Evolutionary conservation across 2,329 filamentous ascomycete species (phyloP), one percentile per base, ranked within the genome.

Genomic region (Penicillium sp.): DNA sequence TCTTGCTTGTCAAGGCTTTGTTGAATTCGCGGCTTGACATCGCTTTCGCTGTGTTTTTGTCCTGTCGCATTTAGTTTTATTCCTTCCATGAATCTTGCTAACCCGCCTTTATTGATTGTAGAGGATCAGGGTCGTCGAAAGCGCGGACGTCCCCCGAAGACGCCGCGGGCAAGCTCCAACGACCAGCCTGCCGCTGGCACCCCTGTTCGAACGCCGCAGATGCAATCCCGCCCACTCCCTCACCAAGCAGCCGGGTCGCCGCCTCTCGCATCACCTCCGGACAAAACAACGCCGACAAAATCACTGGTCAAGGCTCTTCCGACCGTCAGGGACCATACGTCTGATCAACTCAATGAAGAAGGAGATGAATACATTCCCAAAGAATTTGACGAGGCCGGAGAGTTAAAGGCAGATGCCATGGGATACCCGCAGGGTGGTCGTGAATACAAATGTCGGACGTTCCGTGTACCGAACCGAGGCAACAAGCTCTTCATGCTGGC

Each of bases 401-500:
- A 98, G 75, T 90, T 89, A 70, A 98, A 98, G 77, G 91, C 96
- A 24, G 83, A 89, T 68, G 70, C 79, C 20, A 89, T 90, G 61
- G 93, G 93, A 35, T 85, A 91, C 64, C 82, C 91, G 20, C 79
- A 87, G 25, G 91, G 90, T 53, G 83, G 81, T 20, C 88, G 93
- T 61, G 87, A 92, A 65, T 98, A 96, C 75, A 84, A 88, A 68
- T 96, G 92, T 72, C 81, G 91, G 56, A 97, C 92, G 1, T 98
- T 98, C 69, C 83, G 88, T 57, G 91, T 98, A 3, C 90, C 92
- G 15, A 86, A 95, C 63, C 81, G 93, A 60, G 90, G 89, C 25
- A 86, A 95, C 58, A 96, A 96, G 72, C 81, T 97, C 5, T 98
- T 97, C 74, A 98, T 98, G 93, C 82, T 98, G 45, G 93, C 93